Evolutionary conservation across 2,329 filamentous ascomycete species (phyloP).

Genomic region (Stemphylium lycopersici): DNA sequence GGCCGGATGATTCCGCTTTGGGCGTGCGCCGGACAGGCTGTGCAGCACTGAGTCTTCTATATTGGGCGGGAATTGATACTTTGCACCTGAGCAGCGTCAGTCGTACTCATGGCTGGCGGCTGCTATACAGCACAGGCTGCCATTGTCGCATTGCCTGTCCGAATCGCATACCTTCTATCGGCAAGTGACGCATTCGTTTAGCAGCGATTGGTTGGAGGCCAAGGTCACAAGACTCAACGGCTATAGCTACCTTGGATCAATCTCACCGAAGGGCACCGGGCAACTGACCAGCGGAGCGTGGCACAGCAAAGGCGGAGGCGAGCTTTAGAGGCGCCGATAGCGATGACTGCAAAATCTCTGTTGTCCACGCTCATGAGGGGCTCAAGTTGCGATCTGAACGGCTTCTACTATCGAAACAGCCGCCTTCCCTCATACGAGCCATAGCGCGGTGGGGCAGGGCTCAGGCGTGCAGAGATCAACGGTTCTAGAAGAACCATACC

Average conservation of each 20-base stretch:
- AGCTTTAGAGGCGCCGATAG: background rate
- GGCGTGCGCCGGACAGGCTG: conserved; percentile 10
- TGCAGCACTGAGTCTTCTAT: conserved; percentile 9
- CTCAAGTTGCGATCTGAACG: conserved; percentile 9
- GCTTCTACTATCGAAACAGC: conserved; percentile 7
- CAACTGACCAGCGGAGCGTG: conserved; percentile 1
- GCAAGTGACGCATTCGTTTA: conserved; percentile 39
- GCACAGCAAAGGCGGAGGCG: background rate
- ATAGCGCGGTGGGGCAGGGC: conserved; percentile 13
- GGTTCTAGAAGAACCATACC: conserved; percentile 14
- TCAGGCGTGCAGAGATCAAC: conserved; percentile 11
- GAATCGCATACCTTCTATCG: conserved; percentile 33
- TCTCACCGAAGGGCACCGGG: conserved; percentile 5
- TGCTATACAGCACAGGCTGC: conserved; percentile 14
- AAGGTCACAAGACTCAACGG: conserved; percentile 23
- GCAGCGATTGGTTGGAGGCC: conserved; percentile 24
- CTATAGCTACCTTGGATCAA: conserved; percentile 1
- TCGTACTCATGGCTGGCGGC: conserved; percentile 23
- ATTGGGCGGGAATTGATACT: conserved; percentile 1
- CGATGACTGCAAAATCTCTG: conserved; percentile 16
- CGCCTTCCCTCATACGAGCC: conserved; percentile 14
- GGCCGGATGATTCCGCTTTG: conserved; percentile 28
- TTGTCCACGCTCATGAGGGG: conserved; percentile 16
- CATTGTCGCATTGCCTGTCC: conserved; percentile 10
- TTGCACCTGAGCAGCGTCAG: conserved; percentile 23